phyloP scores from a whole-genome alignment of 306 rosid species.

The Cucumis cinereus region DNA sequence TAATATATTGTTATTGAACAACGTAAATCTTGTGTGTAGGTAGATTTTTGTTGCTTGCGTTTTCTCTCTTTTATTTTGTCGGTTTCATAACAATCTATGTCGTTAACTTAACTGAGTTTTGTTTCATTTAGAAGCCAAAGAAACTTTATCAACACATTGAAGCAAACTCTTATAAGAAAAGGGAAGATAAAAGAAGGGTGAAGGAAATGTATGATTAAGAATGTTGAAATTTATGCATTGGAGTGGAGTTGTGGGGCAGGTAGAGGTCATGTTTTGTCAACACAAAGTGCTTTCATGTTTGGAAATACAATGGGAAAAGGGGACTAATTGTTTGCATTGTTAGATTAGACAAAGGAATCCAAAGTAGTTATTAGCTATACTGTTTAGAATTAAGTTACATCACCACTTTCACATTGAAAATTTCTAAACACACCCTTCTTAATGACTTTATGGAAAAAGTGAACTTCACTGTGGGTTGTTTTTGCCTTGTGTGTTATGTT shows the following conservation, averaged over 20 bases:
- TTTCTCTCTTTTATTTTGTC: too few species aligned
- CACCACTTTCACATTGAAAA: not conserved
- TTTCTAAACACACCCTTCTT: not conserved
- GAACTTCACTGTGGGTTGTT: not conserved
- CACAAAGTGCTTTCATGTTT: constrained; percentile 17
- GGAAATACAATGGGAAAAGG: not conserved
- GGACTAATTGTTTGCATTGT: not conserved
- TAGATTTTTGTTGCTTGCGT: too few species aligned
- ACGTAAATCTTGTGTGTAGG: too few species aligned
- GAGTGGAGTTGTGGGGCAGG: constrained; percentile 27
- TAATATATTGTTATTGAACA: too few species aligned
- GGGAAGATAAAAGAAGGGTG: not conserved
- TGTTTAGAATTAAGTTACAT: not conserved
- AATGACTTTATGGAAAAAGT: not conserved
- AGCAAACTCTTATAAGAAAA: not conserved
- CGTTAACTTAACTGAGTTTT: not conserved
- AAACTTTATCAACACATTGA: not conserved
- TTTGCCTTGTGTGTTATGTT: not conserved
- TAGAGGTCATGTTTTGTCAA: constrained; percentile 19
- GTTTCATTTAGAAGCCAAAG: not conserved
- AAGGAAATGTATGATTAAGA: constrained; percentile 9
- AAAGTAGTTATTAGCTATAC: not conserved
- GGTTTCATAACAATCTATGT: not conserved
- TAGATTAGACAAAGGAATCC: constrained; percentile 17
- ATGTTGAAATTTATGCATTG: constrained; percentile 11